A percentile compares a stretch with the other conserved stretches of the same genome.
phyloP scores from a whole-genome alignment of 768 basidiomycete species.

The Pluteus cervinus region DNA sequence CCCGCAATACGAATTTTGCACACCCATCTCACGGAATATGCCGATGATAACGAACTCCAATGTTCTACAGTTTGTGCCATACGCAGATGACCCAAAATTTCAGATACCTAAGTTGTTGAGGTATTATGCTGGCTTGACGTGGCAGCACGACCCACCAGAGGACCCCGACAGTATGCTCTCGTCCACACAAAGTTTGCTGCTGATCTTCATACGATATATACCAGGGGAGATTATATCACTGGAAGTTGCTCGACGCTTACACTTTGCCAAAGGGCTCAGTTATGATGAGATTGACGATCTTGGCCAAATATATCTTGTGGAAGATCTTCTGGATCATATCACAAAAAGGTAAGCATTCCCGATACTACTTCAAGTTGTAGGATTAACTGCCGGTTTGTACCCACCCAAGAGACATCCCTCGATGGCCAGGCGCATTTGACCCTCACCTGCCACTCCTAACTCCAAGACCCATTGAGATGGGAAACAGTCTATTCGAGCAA shows the following conservation, averaged over 20 bases:
- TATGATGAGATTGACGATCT: constrained; percentile 29
- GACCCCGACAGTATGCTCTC: constrained; percentile 45
- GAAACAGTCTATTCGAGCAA: constrained; percentile 22
- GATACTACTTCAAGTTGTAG: neutral
- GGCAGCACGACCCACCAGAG: constrained; percentile 30
- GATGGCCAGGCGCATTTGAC: constrained; percentile 26
- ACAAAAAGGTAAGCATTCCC: constrained; percentile 31
- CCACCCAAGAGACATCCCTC: constrained; percentile 27
- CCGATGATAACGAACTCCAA: constrained; percentile 1
- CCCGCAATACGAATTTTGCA: constrained; percentile 39
- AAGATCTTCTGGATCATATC: constrained; percentile 37
- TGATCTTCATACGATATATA: neutral
- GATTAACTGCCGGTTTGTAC: neutral
- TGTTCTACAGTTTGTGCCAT: constrained; percentile 32
- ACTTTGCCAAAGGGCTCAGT: constrained; percentile 20
- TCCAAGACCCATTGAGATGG: constrained; percentile 11
- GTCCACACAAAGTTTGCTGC: neutral
- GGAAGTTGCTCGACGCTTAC: constrained; percentile 36
- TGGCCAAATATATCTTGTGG: constrained; percentile 19
- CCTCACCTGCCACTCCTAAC: constrained; percentile 7
- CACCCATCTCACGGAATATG: constrained; percentile 32
- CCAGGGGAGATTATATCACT: constrained; percentile 44
- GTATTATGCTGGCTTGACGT: constrained; percentile 19
- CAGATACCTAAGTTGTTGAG: constrained; percentile 19
- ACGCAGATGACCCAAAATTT: constrained; percentile 41